These are phyloP conservation scores for Cercospora brassicicola DNA, from an alignment of 2,329 filamentous ascomycete species.

Conservation along the genomic window DNA sequence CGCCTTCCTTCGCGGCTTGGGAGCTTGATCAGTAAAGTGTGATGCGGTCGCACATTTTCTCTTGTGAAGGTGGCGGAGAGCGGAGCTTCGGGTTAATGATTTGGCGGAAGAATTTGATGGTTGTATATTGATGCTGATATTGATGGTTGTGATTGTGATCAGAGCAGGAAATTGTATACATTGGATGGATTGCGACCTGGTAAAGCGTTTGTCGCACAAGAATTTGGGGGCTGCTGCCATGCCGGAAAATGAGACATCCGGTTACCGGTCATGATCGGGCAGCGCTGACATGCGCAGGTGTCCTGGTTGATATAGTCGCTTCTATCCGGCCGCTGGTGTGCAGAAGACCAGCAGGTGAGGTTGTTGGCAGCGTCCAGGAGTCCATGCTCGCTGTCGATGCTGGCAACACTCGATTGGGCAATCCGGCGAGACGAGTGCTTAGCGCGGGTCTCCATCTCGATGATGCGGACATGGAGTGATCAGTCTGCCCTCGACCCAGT, in stretches of 20 bases:
- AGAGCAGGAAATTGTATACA: neutral
- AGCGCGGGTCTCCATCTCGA: neutral
- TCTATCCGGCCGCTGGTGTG: neutral
- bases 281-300: neutral
- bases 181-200: neutral
- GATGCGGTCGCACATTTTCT: neutral
- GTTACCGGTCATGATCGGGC: neutral
- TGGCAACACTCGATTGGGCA: neutral
- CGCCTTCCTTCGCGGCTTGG: conserved; percentile 8
- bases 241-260: neutral
- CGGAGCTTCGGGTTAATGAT: neutral
- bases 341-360: neutral
- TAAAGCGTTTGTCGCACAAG: neutral
- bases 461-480: neutral
- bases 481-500: neutral
- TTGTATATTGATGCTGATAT: neutral
- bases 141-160: neutral
- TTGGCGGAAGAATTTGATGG: neutral
- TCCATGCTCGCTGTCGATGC: neutral
- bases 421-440: neutral
- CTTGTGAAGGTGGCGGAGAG: neutral
- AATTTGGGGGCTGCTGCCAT: neutral
- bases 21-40: neutral
- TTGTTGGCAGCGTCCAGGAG: neutral
- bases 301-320: neutral